Evolutionary conservation across 148 eudicot genomes (phyloP).

Genomic region (Chenopodium quinoa): DNA sequence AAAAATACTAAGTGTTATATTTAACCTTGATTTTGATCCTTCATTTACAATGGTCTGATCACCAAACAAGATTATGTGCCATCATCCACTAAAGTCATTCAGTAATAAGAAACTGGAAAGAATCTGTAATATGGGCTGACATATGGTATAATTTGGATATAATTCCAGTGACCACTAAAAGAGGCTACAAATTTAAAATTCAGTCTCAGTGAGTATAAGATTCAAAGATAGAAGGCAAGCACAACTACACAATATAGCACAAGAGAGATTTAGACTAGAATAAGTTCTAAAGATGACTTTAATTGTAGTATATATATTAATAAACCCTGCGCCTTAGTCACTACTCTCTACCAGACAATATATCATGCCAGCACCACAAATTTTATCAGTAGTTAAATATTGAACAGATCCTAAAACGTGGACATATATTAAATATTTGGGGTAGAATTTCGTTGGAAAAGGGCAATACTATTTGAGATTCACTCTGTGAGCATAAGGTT

Average conservation of each 20-base stretch:
- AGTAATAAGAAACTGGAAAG: background rate
- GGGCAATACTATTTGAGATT: background rate
- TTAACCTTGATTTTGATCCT: background rate
- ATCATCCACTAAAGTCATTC: slow-evolving; percentile 5
- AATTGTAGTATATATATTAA: background rate
- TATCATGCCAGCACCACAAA: slow-evolving; percentile 9
- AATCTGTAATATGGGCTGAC: background rate
- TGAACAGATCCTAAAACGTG: slow-evolving; percentile 11
- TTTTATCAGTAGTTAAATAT: background rate
- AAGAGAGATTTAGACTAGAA: background rate
- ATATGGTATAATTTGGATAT: background rate
- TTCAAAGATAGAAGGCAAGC: slow-evolving; percentile 15
- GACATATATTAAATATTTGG: background rate
- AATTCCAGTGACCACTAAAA: background rate
- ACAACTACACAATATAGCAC: background rate
- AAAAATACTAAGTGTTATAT: background rate
- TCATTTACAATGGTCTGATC: slow-evolving; percentile 1
- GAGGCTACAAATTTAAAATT: background rate
- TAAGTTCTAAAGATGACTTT: background rate
- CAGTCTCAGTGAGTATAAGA: slow-evolving; percentile 18
- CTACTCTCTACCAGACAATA: slow-evolving; percentile 8
- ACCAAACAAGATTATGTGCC: background rate
- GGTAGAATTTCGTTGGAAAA: background rate
- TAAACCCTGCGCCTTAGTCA: background rate
- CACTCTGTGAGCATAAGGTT: background rate